Base-by-base conservation (phyloP, 371 early-diverging fungal species). In the Apophysomyces trapeziformis region DNA sequence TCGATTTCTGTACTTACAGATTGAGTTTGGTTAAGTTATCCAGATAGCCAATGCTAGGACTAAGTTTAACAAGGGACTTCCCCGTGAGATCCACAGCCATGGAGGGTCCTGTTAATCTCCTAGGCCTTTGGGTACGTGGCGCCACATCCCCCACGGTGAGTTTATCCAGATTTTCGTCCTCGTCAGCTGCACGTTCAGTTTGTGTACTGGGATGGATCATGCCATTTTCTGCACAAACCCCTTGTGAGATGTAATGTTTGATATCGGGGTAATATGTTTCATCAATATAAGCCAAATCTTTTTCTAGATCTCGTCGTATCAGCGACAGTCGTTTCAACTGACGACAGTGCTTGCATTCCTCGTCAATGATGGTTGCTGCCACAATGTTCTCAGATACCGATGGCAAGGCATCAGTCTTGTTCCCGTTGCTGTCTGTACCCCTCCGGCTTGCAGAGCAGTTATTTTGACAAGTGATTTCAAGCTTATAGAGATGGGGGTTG, bases 241-340 rank as follows among this genome's bases (percentile, higher is more conserved):
- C 54, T 50, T n/a, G 54, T 4, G 54, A 16, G 54, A 21, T 50
- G 37, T 71, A 77, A 57, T 73, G 75, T 5, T 60, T 58, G 6
- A 73, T 58, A 47, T 69, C 67, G 9, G 77, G 70, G 58, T 81
- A 81, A 36, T 81, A 78, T 0, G 78, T 78, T 54, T 77, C 72
- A 47, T 80, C 80, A 58, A 80, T 76, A 60, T 80, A 80, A 7
- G 72, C 70, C 32, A 80, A 67, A 57, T 80, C 80, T 37, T 68
- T 67, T 13, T 70, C 79, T 9, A 79, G 58, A 35, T 74, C 62
- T 46, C 69, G 54, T 9, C 72, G 79, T 2, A 79, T 72, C 8
- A 79, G 38, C 11, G 76, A 75, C 41, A 76, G 21, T 4, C 73
- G 66, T 18, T 76, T 76, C 56, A 63, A 69, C 47, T 73, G 67